These are phyloP conservation scores for Wallacemonas sp. DNA, from an alignment of 208 protist genomes.

Conservation along the genomic window DNA sequence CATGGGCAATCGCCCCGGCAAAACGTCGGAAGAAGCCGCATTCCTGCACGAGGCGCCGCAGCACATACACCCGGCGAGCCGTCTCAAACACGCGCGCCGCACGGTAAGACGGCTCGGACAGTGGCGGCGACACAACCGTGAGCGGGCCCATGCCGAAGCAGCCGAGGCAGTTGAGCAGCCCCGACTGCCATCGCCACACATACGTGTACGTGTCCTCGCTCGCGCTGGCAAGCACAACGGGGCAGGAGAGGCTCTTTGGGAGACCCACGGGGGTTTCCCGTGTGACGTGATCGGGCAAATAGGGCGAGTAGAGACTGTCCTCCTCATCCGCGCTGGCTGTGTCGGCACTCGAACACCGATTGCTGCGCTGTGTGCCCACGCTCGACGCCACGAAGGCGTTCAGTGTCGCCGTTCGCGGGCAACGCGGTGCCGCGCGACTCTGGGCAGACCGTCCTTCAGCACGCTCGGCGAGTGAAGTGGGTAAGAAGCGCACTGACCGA, in stretches of 20 bases:
- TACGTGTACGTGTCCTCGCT: conserved; percentile 60
- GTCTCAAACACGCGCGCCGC: conserved; percentile 29
- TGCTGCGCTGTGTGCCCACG: not conserved
- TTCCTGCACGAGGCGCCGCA: conserved; percentile 34
- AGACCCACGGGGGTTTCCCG: too few species aligned
- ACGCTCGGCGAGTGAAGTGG: not conserved
- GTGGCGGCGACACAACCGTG: conserved; percentile 22
- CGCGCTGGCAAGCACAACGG: conserved; percentile 38
- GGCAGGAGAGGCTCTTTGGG: not conserved
- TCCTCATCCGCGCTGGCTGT: not conserved
- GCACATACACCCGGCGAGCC: conserved; percentile 47
- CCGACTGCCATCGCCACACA: conserved; percentile 45
- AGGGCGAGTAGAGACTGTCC: not conserved
- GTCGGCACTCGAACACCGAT: too few species aligned
- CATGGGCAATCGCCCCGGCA: too few species aligned
- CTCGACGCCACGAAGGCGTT: not conserved
- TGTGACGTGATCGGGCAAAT: too few species aligned
- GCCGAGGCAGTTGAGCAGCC: conserved; percentile 45
- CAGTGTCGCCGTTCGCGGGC: not conserved
- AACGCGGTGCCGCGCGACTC: not conserved
- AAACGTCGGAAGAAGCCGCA: conserved; percentile 14
- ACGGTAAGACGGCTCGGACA: conserved; percentile 18
- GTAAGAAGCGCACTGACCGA: conserved; percentile 38
- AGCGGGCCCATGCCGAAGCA: conserved; percentile 47
- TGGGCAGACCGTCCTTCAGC: not conserved